Evolutionary conservation across 2,329 filamentous ascomycete species (phyloP), one percentile per base, ranked within the genome.

Genomic region (Polytolypa hystricis): DNA sequence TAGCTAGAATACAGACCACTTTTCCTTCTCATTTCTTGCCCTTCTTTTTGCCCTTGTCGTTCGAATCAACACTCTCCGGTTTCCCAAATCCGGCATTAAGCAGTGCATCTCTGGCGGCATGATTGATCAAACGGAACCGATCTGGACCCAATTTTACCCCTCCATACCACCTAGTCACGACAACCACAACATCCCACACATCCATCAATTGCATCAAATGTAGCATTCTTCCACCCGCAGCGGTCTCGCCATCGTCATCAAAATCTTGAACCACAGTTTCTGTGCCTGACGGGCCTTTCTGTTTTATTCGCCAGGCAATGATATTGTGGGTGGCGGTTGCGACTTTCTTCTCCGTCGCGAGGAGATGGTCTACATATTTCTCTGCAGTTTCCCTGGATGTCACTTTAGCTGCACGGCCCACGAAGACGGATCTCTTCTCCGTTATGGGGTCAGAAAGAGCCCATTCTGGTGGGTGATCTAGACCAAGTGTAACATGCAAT

Each of bases 151-250:
- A 62, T 49, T 86, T 81, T 40, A 93, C 74, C 1, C 91, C 91
- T 3, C 91, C 91, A 59, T 93, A 98, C 91, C 91, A 98, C 44
- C 91, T 67, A 26, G 84, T 86, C 18, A 98, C 89, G 3, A 98
- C 81, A 0, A 98, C 85, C 66, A 96, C 80, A 11, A 81, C 80
- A 58, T 93, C 76, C 86, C 87, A 95, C 8, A 93, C 70, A 52
- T 87, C 84, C 84, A 95, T 95, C 42, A 94, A 63, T 65, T 95
- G 86, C 78, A 98, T 81, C 19, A 98, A 66, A 62, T 93, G 85
- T 42, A 96, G 61, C 52, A 98, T 61, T 28, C 91, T 71, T 0
- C 81, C 79, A 1, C 91, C 91, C 0, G 91, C 91, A 4, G 91
- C 91, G 17, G 83, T 83, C 69, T 98, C 91, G 2, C 91, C 91